These are phyloP conservation scores for Psilocybe mexicana DNA, from an alignment of 1,284 basidiomycete species.

Conservation along the genomic window DNA sequence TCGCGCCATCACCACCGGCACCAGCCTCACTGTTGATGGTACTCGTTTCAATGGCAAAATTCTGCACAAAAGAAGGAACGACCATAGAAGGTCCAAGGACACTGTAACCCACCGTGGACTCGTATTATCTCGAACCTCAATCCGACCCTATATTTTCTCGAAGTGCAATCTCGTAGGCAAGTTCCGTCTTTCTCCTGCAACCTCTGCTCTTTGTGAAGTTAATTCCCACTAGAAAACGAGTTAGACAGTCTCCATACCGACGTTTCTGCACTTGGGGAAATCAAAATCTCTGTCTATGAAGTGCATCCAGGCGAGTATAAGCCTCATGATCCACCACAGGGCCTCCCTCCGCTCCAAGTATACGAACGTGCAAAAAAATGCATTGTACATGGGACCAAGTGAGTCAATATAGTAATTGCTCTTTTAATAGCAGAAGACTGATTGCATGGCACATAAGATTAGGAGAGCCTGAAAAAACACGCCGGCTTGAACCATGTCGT, in stretches of 20 bases:
- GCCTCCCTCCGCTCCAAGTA: background rate
- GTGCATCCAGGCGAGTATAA: background rate
- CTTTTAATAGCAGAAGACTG: background rate
- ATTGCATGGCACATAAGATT: background rate
- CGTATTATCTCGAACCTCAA: background rate
- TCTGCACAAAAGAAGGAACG: background rate
- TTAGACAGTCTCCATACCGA: background rate
- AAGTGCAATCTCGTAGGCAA: slow-evolving; percentile 3
- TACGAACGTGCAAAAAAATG: slow-evolving; percentile 12
- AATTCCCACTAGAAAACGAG: slow-evolving; percentile 5
- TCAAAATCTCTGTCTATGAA: slow-evolving; percentile 1
- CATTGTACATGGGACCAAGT: slow-evolving; percentile 12
- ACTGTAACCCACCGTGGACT: background rate
- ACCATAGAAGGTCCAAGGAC: background rate
- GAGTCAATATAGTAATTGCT: background rate
- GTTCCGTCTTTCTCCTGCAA: background rate
- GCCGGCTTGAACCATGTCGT: background rate
- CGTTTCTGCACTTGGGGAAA: slow-evolving; percentile 5
- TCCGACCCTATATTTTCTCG: slow-evolving; percentile 7
- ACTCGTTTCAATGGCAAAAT: background rate
- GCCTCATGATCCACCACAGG: background rate
- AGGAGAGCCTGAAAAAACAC: background rate
- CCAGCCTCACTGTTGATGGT: slow-evolving; percentile 3
- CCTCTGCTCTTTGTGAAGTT: background rate
- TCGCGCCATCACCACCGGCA: background rate